Conservation (phyloP, 495 filamentous ascomycete genomes). For the Penicillium diatomitis region DNA sequence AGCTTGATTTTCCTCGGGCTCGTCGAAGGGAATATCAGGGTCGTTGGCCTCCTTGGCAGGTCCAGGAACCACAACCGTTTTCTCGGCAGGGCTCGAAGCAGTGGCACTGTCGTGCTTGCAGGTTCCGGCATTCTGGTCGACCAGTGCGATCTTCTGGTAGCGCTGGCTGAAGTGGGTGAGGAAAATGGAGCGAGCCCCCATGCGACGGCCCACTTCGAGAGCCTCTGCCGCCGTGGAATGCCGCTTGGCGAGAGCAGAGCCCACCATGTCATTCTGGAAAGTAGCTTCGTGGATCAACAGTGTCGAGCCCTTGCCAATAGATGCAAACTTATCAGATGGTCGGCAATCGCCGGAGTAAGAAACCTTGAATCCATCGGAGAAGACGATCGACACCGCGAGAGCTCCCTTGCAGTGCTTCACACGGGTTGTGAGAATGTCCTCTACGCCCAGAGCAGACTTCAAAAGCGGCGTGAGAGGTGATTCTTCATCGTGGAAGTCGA, state of each 20-base stretch:
- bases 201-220: slow-evolving; percentile 61
- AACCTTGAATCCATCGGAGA: slow-evolving; percentile 71
- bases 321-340: slow-evolving; percentile 58
- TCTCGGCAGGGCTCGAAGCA: slow-evolving; percentile 11
- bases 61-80: slow-evolving; percentile 2
- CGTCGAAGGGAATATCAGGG: slow-evolving; percentile 27
- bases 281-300: slow-evolving; percentile 93
- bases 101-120: slow-evolving; percentile 6
- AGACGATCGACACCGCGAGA: slow-evolving; percentile 66
- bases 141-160: slow-evolving; percentile 66
- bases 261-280: slow-evolving; percentile 73
- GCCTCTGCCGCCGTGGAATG: slow-evolving; percentile 84
- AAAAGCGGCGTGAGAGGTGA: slow-evolving; percentile 26
- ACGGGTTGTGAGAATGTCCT: slow-evolving; percentile 38
- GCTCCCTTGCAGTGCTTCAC: slow-evolving; percentile 77
- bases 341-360: slow-evolving; percentile 91
- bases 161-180: slow-evolving; percentile 93
- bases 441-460: slow-evolving; percentile 33
- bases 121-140: slow-evolving; percentile 12
- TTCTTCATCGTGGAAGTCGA: slow-evolving; percentile 18
- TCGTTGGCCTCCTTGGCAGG: slow-evolving; percentile 4
- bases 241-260: slow-evolving; percentile 78
- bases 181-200: slow-evolving; percentile 67
- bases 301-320: slow-evolving; percentile 64
- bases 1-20: slow-evolving; percentile 12